Evolutionary conservation across 2,329 filamentous ascomycete species (phyloP).

Genomic region (Fusarium longipes): DNA sequence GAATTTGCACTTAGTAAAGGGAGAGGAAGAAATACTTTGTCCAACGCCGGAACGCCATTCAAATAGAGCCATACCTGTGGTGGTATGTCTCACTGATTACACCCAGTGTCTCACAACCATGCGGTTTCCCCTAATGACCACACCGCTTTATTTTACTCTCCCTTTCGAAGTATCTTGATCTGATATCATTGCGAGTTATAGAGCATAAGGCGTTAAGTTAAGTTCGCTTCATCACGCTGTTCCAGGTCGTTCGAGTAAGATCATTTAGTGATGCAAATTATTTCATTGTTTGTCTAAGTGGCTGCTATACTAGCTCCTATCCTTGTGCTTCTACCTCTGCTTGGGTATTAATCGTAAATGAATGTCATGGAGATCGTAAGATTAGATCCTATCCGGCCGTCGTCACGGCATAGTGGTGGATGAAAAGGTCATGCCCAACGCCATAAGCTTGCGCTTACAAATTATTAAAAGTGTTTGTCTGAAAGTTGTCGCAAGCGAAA

Average conservation of each 20-base stretch:
- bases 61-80: too few relatives aligned
- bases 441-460: conserved; percentile 33
- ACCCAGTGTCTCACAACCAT: conserved; percentile 35
- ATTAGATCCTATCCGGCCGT: conserved; percentile 40
- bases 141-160: conserved; percentile 23
- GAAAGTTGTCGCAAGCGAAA: conserved; percentile 6
- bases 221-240: not conserved
- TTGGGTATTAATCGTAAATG: conserved; percentile 36
- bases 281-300: conserved; percentile 25
- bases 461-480: conserved; percentile 26
- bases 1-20: not conserved
- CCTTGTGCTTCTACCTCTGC: conserved; percentile 2
- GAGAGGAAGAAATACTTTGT: too few relatives aligned
- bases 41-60: too few relatives aligned
- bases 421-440: conserved; percentile 34
- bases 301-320: conserved; percentile 17
- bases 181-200: not conserved
- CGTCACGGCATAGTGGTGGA: conserved; percentile 40
- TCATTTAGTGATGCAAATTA: not conserved
- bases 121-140: conserved; percentile 10
- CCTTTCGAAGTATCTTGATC: not conserved
- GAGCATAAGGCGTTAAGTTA: not conserved
- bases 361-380: conserved; percentile 42
- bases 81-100: too few relatives aligned
- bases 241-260: not conserved